Base-by-base conservation (phyloP, 805 yeast species). In the Scheffersomyces stipitis region DNA sequence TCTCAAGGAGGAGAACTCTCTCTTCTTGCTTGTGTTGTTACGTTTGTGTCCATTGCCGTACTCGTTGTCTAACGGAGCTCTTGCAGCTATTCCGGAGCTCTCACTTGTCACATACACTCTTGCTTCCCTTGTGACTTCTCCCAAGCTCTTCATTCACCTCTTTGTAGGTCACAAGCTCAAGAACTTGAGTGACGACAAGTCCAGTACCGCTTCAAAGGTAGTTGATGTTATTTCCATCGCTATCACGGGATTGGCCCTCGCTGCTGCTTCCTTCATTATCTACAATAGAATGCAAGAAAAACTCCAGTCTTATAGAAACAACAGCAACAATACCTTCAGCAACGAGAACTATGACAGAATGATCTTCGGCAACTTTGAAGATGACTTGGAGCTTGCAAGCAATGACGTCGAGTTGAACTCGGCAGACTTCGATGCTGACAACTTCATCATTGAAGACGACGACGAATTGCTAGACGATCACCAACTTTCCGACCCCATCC, bases 11-110 rank as follows among this genome's bases (percentile, higher is more conserved):
- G 76, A 78, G 37, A 82, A 83, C 46, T 58, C 69, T 14, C 73
- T 89, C 39, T 57, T 80, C 45, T 61, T 93, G 16, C 60, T 91
- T 36, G 76, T 84, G 35, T 67, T 91, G 54, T 73, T 91, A 18
- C 70, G 97, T 37, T 60, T 91, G 39, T 88, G 96, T 49, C 99
- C 99, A 0, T 74, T 91, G 51, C 98, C 98, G 0, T 93, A 89
- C 56, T 88, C 96, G 2, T 66, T 91, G 22, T 83, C 93, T 0
- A 91, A 91, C 52, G 97, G 96, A 3, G 97, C 96, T 0, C 70
- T 93, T 46, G 93, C 96, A 7, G 83, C 95, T 2, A 76, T 91
- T 10, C 96, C 95, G 0, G 84, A 86, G 13, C 71, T 91, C 9
- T 69, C 82, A 0, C 63, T 81, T 2, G 42, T 60, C 28, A 78